These are phyloP conservation scores for Debaryomyces sp. DNA, from an alignment of 1,139 yeast genomes.

Conservation along the genomic window DNA sequence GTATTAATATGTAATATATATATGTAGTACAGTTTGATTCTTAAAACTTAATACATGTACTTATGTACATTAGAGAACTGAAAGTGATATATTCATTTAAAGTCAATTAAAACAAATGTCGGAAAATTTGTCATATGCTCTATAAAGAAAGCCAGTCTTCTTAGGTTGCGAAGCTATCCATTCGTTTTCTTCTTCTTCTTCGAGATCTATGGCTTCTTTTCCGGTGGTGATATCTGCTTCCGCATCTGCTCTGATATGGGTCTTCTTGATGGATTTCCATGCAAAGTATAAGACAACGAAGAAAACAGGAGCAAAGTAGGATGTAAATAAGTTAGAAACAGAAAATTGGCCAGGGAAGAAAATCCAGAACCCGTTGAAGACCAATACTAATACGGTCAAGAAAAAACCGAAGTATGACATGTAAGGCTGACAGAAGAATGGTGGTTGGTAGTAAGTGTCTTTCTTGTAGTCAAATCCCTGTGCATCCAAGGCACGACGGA, in stretches of 20 bases:
- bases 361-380: constrained; percentile 46
- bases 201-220: constrained; percentile 36
- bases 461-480: constrained; percentile 31
- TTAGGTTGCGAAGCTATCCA: constrained; percentile 20
- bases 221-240: constrained; percentile 43
- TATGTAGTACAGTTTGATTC: neutral
- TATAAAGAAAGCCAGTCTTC: constrained; percentile 24
- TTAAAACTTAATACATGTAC: neutral
- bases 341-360: constrained; percentile 43
- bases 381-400: constrained; percentile 28
- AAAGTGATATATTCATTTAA: neutral
- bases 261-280: constrained; percentile 40
- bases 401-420: constrained; percentile 35
- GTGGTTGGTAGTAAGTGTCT: constrained; percentile 28
- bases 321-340: constrained; percentile 40
- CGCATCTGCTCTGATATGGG: constrained; percentile 30
- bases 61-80: neutral
- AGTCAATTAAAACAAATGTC: constrained; percentile 8
- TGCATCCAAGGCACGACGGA: constrained; percentile 34
- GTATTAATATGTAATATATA: neutral
- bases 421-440: constrained; percentile 33
- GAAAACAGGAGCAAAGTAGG: constrained; percentile 45
- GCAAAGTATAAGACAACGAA: constrained; percentile 26
- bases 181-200: constrained; percentile 30
- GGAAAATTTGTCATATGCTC: constrained; percentile 5